phyloP scores from a whole-genome alignment of 1,284 basidiomycete genomes.

The Fomitopsis pinicola region DNA sequence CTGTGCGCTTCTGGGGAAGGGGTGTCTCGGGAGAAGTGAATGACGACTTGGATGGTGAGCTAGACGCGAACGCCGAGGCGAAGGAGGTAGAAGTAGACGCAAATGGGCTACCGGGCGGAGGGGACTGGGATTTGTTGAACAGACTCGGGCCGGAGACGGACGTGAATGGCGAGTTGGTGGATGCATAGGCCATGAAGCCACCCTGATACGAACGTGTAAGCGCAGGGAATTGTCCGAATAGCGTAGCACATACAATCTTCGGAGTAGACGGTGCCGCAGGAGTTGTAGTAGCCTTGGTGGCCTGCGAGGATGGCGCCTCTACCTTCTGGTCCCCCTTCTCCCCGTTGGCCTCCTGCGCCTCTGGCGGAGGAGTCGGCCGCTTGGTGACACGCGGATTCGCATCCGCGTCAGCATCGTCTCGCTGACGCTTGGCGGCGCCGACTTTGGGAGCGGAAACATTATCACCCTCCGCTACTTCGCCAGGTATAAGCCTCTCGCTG shows the following conservation, averaged over 20 bases:
- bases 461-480: constrained; percentile 12
- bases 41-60: constrained; percentile 6
- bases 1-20: constrained; percentile 30
- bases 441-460: constrained; percentile 7
- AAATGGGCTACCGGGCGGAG: neutral
- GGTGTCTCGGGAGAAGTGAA: constrained; percentile 7
- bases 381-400: constrained; percentile 60
- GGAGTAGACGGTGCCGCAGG: constrained; percentile 27
- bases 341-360: constrained; percentile 23
- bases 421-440: constrained; percentile 40
- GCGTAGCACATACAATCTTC: constrained; percentile 40
- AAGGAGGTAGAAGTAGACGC: constrained; percentile 11
- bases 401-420: constrained; percentile 53
- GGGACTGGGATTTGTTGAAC: constrained; percentile 38
- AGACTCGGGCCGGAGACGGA: constrained; percentile 62
- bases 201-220: constrained; percentile 24
- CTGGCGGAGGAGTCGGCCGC: constrained; percentile 62
- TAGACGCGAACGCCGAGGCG: constrained; percentile 7
- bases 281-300: constrained; percentile 3
- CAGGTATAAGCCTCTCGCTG: constrained; percentile 29
- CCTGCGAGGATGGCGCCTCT: constrained; percentile 3
- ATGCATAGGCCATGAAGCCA: constrained; percentile 75
- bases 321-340: neutral
- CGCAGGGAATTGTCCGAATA: neutral
- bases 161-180: constrained; percentile 64